These are phyloP conservation scores for Parasitella parasitica DNA, from an alignment of 371 early-diverging fungal genomes.

Conservation along the genomic window DNA sequence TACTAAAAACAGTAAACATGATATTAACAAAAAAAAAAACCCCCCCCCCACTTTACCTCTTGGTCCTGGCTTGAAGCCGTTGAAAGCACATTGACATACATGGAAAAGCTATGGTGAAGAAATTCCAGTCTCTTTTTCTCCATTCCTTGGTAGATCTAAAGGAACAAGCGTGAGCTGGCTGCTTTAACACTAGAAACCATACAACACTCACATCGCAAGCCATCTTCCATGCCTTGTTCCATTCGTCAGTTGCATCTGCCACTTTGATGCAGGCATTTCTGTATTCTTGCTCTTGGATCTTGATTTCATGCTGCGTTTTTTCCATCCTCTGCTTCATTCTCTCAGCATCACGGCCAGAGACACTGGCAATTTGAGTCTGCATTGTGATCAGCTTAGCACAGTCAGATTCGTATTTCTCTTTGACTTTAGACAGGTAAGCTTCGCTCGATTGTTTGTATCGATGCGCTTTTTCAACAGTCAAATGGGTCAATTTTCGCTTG, in stretches of 20 bases:
- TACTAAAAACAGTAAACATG: background rate
- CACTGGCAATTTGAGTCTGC: constrained; percentile 36
- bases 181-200: too few species aligned
- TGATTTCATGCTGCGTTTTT: constrained; percentile 35
- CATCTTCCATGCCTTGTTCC: constrained; percentile 68
- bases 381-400: constrained; percentile 46
- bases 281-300: constrained; percentile 69
- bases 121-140: constrained; percentile 91
- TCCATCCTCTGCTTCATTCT: constrained; percentile 35
- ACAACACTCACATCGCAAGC: constrained; percentile 70
- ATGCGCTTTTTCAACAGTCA: constrained; percentile 55
- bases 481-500: constrained; percentile 54
- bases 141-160: constrained; percentile 75
- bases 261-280: constrained; percentile 60
- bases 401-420: constrained; percentile 72
- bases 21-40: background rate
- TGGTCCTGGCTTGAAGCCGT: constrained; percentile 84
- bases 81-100: constrained; percentile 85
- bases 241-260: constrained; percentile 65
- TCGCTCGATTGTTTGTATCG: constrained; percentile 52
- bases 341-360: constrained; percentile 32
- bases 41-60: constrained; percentile 53
- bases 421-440: constrained; percentile 43
- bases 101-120: constrained; percentile 75
- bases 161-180: too few species aligned